Evolutionary conservation across 2,329 filamentous ascomycete genomes (phyloP).

Genomic region (Chrysosporium queenslandicum): DNA sequence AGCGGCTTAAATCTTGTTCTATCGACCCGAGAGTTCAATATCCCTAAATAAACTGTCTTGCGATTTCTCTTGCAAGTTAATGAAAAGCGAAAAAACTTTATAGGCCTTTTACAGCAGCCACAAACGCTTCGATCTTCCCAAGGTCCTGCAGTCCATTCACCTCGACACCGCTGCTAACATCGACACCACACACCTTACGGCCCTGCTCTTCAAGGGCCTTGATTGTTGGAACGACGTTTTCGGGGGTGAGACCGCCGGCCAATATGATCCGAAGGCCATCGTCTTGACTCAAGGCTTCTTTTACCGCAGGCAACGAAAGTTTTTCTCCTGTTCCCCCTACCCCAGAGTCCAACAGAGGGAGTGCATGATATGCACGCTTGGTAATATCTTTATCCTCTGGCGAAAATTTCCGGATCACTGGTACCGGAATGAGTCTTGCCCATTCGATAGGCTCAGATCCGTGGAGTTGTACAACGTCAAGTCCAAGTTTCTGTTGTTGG

Average conservation of each 20-base stretch:
- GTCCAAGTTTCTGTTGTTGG: constrained; percentile 61
- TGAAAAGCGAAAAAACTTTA: constrained; percentile 9
- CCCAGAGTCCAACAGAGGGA: constrained; percentile 80
- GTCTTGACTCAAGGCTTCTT: constrained; percentile 55
- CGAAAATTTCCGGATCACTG: constrained; percentile 77
- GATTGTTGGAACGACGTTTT: constrained; percentile 63
- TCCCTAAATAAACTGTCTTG: background rate
- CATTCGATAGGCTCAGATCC: constrained; percentile 88
- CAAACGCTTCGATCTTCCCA: constrained; percentile 69
- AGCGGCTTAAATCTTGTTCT: too few relatives aligned
- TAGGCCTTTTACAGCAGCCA: constrained; percentile 58
- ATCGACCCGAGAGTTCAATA: background rate
- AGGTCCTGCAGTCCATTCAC: constrained; percentile 69
- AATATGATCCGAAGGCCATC: constrained; percentile 63
- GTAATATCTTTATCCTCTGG: constrained; percentile 64
- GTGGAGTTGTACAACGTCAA: constrained; percentile 89
- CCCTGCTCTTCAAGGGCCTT: constrained; percentile 50
- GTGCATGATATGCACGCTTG: constrained; percentile 66
- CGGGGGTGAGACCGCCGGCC: constrained; percentile 72
- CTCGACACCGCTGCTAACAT: constrained; percentile 92
- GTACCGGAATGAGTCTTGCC: constrained; percentile 79
- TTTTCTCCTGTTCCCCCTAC: constrained; percentile 70
- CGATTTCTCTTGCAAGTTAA: background rate
- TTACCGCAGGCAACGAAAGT: constrained; percentile 62
- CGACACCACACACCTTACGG: constrained; percentile 65